phyloP scores from a whole-genome alignment of 192 early-diverging fungal species.

The Backusella westeae region DNA sequence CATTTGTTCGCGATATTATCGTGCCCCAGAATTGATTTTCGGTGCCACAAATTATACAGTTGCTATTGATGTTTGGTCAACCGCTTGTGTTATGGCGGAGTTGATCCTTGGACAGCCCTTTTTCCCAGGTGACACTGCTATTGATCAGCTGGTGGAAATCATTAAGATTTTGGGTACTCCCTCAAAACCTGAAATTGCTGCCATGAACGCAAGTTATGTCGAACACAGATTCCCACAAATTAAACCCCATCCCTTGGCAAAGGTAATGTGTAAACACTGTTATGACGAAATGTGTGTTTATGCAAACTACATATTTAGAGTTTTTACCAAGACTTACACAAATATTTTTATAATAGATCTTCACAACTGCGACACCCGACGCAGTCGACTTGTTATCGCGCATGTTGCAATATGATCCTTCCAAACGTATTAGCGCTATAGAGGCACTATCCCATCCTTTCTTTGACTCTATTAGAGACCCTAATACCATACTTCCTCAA shows the following conservation, averaged over 20 bases:
- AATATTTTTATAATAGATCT: slow-evolving; percentile 53
- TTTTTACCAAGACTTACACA: slow-evolving; percentile 4
- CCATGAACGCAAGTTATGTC: slow-evolving; percentile 97
- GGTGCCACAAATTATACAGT: slow-evolving; percentile 91
- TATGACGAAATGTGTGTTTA: background rate
- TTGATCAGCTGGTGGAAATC: slow-evolving; percentile 98
- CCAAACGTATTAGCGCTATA: slow-evolving; percentile 78
- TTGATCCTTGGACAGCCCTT: slow-evolving; percentile 92
- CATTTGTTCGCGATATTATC: slow-evolving; percentile 97
- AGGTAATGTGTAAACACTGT: slow-evolving; percentile 40
- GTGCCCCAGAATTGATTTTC: slow-evolving; percentile 95
- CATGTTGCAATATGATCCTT: slow-evolving; percentile 90
- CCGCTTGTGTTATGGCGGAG: slow-evolving; percentile 96
- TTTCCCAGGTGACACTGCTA: slow-evolving; percentile 95
- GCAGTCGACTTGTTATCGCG: slow-evolving; percentile 81
- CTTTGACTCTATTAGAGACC: slow-evolving; percentile 93
- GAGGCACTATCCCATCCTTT: slow-evolving; percentile 92
- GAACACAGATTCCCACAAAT: slow-evolving; percentile 99
- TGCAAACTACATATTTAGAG: background rate
- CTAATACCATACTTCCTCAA: slow-evolving; percentile 77
- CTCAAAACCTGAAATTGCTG: slow-evolving; percentile 91
- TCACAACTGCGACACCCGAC: slow-evolving; percentile 67
- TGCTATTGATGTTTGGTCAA: slow-evolving; percentile 92
- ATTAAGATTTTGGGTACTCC: slow-evolving; percentile 99
- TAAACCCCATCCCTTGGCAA: slow-evolving; percentile 85